Base-by-base conservation (phyloP, 2,329 filamentous ascomycete species). In the Cladorrhinum sp. region DNA sequence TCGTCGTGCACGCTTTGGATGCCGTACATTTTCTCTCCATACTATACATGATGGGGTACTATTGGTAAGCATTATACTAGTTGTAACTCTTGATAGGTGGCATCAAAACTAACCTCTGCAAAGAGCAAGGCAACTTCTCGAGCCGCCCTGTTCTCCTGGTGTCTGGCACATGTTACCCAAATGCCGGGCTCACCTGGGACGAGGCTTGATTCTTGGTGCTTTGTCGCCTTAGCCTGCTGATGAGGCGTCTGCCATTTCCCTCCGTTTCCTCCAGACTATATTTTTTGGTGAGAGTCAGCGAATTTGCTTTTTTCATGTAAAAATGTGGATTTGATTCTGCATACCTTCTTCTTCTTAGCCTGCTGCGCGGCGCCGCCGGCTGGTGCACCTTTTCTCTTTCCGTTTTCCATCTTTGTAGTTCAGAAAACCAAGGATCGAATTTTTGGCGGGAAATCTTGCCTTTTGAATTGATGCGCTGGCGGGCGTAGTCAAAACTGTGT, bases 151-250 rank as follows among this genome's bases (percentile, higher is more conserved):
- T 79, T 79, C 74, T 91, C 89, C 77, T 89, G 88, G 65, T 85
- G 84, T 70, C 88, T 83, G 55, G 88, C 85, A 71, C 89, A 93
- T 0, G 90, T 92, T 25, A 88, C 87, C 89, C 89, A 93, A 61
- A 93, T 86, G 4, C 90, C 90, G 56, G 81, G 78, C 68, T 92
- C 88, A 4, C 89, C 89, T 4, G 87, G 78, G 66, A 90, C 84
- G 52, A 92, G 74, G 12, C 73, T 70, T 41, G 74, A 78, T 45
- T 78, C 79, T 65, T 75, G 74, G 62, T 74, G 72, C 55, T 75
- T 72, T 20, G 76, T 75, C 49, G 77, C 66, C 69, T 81, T 86
- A 32, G 76, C 74, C 67, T 80, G 78, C 50, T 87, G 84, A 62
- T 85, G 81, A 13, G 85, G 76, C 24, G 85, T 88, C 69, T 82